Conservation (phyloP, 345 rosid genomes). For the Linum tenue region DNA sequence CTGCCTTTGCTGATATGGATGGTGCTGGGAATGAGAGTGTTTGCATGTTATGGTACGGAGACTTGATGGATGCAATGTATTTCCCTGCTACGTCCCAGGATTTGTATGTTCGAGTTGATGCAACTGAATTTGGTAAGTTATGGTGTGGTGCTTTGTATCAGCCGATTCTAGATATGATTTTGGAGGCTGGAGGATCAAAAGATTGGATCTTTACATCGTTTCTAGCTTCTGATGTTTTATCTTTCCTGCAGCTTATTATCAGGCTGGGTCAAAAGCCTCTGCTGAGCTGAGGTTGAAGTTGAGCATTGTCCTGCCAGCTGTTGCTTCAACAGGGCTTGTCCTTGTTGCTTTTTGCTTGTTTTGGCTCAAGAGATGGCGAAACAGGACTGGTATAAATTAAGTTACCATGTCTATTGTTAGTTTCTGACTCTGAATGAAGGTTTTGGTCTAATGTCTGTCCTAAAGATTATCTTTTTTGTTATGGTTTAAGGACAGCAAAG, state of each 20-base stretch:
- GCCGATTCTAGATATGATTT: no score
- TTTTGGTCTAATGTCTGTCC: no score
- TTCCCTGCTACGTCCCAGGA: neutral
- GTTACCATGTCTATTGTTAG: neutral
- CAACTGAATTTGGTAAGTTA: neutral
- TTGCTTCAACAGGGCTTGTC: neutral
- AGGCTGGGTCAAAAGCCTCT: neutral
- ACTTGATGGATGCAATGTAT: neutral
- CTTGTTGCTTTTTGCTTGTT: neutral
- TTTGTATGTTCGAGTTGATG: neutral
- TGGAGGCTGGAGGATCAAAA: no score
- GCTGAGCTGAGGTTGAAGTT: neutral
- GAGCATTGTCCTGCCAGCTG: neutral
- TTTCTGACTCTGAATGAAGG: no score
- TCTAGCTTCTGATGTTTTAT: neutral
- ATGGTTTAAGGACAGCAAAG: neutral
- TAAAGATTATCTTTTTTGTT: no score
- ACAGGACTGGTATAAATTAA: neutral
- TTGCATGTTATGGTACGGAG: neutral
- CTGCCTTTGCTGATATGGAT: neutral
- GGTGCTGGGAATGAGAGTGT: neutral
- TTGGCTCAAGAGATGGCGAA: neutral
- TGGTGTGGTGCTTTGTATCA: no score
- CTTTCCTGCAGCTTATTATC: neutral
- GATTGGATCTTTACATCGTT: no score